phyloP scores from a whole-genome alignment of 139 green algal genomes.

The Bryopsis sp. region DNA sequence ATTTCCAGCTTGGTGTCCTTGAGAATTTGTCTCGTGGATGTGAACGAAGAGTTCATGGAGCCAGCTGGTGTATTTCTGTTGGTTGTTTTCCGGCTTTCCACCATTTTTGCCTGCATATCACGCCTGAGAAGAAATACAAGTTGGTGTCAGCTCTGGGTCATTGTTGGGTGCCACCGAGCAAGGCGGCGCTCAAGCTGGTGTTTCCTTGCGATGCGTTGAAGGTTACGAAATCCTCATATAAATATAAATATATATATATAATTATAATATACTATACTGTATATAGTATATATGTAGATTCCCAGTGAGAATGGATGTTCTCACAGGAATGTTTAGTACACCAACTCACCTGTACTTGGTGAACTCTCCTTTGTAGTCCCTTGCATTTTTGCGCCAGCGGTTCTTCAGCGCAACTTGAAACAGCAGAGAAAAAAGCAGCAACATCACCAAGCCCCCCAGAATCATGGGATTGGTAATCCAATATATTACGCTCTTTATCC shows the following conservation, averaged over 20 bases:
- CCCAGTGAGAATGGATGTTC: background rate
- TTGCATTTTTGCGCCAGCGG: constrained; percentile 10
- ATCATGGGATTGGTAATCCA: constrained; percentile 33
- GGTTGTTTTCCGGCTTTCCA: constrained; percentile 1
- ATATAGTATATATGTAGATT: background rate
- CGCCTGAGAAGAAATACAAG: background rate
- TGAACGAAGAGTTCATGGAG: too few relatives aligned
- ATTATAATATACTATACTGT: background rate
- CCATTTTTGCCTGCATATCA: constrained; percentile 16
- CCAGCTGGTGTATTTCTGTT: background rate
- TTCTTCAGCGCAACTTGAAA: background rate
- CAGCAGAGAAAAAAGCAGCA: constrained; percentile 28
- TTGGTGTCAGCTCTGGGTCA: too few relatives aligned
- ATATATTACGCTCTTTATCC: constrained; percentile 21
- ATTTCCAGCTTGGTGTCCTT: too few relatives aligned
- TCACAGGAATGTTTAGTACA: background rate
- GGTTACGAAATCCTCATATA: background rate
- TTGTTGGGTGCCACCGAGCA: too few relatives aligned
- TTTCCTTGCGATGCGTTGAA: too few relatives aligned
- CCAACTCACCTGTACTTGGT: background rate
- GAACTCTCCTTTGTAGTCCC: constrained; percentile 11
- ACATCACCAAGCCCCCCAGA: constrained; percentile 22
- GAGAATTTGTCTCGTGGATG: too few relatives aligned
- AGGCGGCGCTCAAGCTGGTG: too few relatives aligned
- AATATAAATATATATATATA: background rate